These are phyloP conservation scores for Spathaspora passalidarum DNA, from an alignment of 805 yeast genomes.

Conservation along the genomic window DNA sequence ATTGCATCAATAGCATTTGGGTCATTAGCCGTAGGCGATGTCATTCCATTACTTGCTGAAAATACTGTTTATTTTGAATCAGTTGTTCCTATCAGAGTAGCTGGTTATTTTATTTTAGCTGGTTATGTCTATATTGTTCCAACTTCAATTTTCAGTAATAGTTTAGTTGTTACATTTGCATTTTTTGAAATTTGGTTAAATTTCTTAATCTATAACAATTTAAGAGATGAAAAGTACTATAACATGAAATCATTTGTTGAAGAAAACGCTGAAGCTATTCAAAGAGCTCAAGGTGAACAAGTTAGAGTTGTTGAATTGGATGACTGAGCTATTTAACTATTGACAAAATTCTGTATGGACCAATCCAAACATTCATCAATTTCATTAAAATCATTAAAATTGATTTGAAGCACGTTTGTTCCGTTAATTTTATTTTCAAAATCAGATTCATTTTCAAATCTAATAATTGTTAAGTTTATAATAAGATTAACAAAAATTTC, in stretches of 20 bases:
- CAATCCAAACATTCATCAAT: slow-evolving; percentile 56
- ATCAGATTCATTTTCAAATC: slow-evolving; percentile 23
- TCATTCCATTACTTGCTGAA: slow-evolving; percentile 56
- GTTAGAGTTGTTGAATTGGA: slow-evolving; percentile 28
- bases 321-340: slow-evolving; percentile 3
- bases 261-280: slow-evolving; percentile 36
- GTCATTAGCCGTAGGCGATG: slow-evolving; percentile 47
- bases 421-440: slow-evolving; percentile 28
- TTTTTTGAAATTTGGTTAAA: slow-evolving; percentile 71
- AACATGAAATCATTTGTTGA: slow-evolving; percentile 42
- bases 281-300: slow-evolving; percentile 25
- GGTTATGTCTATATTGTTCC: slow-evolving; percentile 46
- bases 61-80: slow-evolving; percentile 54
- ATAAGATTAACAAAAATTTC: slow-evolving; percentile 41
- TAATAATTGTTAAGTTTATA: slow-evolving; percentile 32
- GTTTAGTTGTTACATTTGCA: slow-evolving; percentile 54
- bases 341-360: slow-evolving; percentile 40
- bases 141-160: slow-evolving; percentile 54
- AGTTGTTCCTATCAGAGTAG: slow-evolving; percentile 55
- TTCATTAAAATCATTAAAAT: slow-evolving; percentile 49
- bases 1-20: slow-evolving; percentile 45
- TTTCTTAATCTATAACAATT: slow-evolving; percentile 55
- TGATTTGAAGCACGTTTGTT: slow-evolving; percentile 40
- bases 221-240: slow-evolving; percentile 61
- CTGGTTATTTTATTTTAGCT: slow-evolving; percentile 48